A percentile compares a stretch with the other conserved stretches of the same genome.
Evolutionary conservation across 805 yeast species (phyloP).

Genomic region (Nematodospora valgi): DNA sequence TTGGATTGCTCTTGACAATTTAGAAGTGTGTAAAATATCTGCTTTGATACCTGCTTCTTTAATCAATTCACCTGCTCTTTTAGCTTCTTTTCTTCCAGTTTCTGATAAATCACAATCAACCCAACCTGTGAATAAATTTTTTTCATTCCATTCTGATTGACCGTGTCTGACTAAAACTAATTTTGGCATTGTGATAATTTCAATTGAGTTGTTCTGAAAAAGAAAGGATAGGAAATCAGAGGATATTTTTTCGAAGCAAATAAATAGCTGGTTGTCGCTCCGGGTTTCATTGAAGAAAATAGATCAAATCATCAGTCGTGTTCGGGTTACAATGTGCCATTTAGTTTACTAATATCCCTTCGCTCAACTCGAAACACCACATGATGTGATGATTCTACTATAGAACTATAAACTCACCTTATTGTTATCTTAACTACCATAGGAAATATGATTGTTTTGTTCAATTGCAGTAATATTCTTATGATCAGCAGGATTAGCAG

Average conservation of each 20-base stretch:
- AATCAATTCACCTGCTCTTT: constrained; percentile 87
- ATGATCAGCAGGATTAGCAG: constrained; percentile 92
- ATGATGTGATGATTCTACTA: neutral
- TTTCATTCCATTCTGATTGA: constrained; percentile 98
- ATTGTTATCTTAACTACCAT: constrained; percentile 2
- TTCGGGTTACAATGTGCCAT: constrained; percentile 6
- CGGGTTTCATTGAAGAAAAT: neutral
- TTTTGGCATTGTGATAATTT: constrained; percentile 43
- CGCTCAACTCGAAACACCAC: neutral
- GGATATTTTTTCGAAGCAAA: neutral
- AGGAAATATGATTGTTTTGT: constrained; percentile 5
- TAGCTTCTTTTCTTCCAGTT: constrained; percentile 86
- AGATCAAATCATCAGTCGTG: constrained; percentile 6
- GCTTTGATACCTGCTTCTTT: constrained; percentile 83
- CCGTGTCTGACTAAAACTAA: constrained; percentile 97
- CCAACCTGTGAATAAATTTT: constrained; percentile 98
- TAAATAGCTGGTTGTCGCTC: neutral
- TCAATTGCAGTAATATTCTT: constrained; percentile 20
- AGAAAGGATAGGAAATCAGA: neutral
- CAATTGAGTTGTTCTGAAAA: constrained; percentile 1
- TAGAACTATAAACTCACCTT: neutral
- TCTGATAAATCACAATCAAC: constrained; percentile 87
- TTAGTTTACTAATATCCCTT: neutral
- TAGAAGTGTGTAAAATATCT: constrained; percentile 87
- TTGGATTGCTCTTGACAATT: constrained; percentile 91